phyloP scores from a whole-genome alignment of 2,329 filamentous ascomycete genomes.

The Microcyclospora tardicrescens region DNA sequence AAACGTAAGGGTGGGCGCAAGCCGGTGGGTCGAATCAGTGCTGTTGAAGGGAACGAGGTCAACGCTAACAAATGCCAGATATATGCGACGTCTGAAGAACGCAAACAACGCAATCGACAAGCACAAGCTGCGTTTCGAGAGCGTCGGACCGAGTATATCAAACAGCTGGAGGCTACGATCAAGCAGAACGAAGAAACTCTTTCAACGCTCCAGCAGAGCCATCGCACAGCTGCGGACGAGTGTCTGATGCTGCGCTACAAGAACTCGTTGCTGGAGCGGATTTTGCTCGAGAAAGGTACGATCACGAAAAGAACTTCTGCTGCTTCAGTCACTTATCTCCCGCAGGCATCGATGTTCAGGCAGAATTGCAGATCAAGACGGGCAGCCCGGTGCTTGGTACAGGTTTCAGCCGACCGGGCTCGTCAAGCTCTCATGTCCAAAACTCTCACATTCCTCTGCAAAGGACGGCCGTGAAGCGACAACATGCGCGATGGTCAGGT shows the following conservation, averaged over 20 bases:
- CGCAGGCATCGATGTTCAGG: constrained; percentile 88
- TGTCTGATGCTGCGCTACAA: constrained; percentile 98
- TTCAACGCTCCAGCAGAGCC: constrained; percentile 83
- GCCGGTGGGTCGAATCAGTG: constrained; percentile 52
- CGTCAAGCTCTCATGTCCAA: constrained; percentile 45
- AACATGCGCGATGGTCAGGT: constrained; percentile 31
- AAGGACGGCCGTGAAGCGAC: constrained; percentile 67
- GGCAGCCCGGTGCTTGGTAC: constrained; percentile 68
- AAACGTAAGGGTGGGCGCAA: constrained; percentile 97
- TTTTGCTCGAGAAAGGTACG: constrained; percentile 86
- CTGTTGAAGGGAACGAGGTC: no score
- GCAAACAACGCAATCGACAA: constrained; percentile 93
- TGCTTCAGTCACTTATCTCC: background rate
- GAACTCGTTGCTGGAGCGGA: constrained; percentile 89
- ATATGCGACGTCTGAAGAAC: constrained; percentile 95
- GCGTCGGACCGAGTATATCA: constrained; percentile 96
- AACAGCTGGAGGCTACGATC: constrained; percentile 94
- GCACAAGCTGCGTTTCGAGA: constrained; percentile 96
- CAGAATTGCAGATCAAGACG: constrained; percentile 84
- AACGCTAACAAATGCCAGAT: constrained; percentile 45
- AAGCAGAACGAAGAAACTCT: constrained; percentile 92
- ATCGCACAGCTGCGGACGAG: constrained; percentile 88
- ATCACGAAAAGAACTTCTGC: no score
- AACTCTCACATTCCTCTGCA: constrained; percentile 47
- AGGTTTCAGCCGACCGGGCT: constrained; percentile 43